phyloP scores from a whole-genome alignment of 805 yeast species.

The Lipomyces lipofer region DNA sequence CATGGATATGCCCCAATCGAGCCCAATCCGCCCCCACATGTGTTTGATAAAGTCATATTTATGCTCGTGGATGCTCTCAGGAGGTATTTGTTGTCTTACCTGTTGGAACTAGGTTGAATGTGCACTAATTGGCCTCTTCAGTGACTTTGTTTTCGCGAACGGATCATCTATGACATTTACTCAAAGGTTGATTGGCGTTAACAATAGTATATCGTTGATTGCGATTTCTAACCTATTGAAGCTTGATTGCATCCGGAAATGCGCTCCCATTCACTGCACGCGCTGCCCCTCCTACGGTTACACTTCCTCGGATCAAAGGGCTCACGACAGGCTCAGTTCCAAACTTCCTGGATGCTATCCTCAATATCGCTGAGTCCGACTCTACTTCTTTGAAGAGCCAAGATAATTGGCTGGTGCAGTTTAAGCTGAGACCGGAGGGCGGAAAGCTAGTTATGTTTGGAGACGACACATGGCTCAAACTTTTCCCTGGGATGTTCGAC shows the following conservation, averaged over 20 bases:
- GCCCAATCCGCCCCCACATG: conserved; percentile 39
- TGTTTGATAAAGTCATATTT: conserved; percentile 67
- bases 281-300: conserved; percentile 95
- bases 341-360: conserved; percentile 86
- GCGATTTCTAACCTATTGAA: background rate
- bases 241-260: conserved; percentile 58
- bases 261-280: conserved; percentile 90
- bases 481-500: conserved; percentile 72
- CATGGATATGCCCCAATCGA: conserved; percentile 53
- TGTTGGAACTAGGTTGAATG: background rate
- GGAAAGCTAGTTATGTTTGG: conserved; percentile 77
- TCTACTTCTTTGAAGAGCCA: conserved; percentile 66
- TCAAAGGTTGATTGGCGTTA: conserved; percentile 50
- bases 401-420: conserved; percentile 86
- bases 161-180: conserved; percentile 65
- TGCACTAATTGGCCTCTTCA: background rate
- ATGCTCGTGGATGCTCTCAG: conserved; percentile 94
- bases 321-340: conserved; percentile 95
- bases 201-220: background rate
- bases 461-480: conserved; percentile 95
- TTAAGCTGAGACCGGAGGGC: conserved; percentile 39
- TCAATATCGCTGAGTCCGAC: conserved; percentile 90
- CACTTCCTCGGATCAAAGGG: conserved; percentile 90
- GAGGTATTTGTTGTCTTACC: conserved; percentile 31
- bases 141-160: conserved; percentile 77